Evolutionary conservation across 768 basidiomycete species (phyloP).

Genomic region (Termitomyces sp.): DNA sequence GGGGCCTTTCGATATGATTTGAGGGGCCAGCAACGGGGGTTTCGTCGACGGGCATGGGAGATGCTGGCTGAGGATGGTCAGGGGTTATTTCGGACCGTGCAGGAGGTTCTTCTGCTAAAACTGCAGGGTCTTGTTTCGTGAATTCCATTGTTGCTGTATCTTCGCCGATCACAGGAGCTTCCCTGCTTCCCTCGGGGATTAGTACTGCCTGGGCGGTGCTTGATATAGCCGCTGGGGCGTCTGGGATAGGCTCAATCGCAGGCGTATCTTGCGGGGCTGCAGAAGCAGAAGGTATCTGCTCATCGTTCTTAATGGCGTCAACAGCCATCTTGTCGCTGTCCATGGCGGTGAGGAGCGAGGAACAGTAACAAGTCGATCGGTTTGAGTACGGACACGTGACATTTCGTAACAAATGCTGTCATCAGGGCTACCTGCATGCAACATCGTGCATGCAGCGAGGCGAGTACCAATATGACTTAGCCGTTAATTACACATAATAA

Average conservation of each 20-base stretch:
- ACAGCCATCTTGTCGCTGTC: slow-evolving; percentile 16
- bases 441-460: background rate
- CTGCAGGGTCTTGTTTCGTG: slow-evolving; percentile 2
- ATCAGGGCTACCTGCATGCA: background rate
- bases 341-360: slow-evolving; percentile 11
- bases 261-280: background rate
- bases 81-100: slow-evolving; percentile 7
- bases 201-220: background rate
- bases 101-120: slow-evolving; percentile 9
- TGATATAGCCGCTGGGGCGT: background rate
- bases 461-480: too few relatives aligned
- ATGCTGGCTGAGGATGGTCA: slow-evolving; percentile 2
- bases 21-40: slow-evolving; percentile 8
- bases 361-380: slow-evolving; percentile 4
- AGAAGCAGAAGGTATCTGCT: background rate
- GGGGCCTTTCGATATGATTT: background rate
- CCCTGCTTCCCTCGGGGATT: slow-evolving; percentile 7
- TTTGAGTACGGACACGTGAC: slow-evolving; percentile 12
- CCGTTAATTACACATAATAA: background rate
- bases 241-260: background rate
- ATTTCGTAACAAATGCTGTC: background rate
- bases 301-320: slow-evolving; percentile 5
- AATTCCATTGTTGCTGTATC: slow-evolving; percentile 4
- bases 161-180: slow-evolving; percentile 11
- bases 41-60: slow-evolving; percentile 14